Conservation (phyloP, 768 basidiomycete species). For the Lactifluus piperatus region DNA sequence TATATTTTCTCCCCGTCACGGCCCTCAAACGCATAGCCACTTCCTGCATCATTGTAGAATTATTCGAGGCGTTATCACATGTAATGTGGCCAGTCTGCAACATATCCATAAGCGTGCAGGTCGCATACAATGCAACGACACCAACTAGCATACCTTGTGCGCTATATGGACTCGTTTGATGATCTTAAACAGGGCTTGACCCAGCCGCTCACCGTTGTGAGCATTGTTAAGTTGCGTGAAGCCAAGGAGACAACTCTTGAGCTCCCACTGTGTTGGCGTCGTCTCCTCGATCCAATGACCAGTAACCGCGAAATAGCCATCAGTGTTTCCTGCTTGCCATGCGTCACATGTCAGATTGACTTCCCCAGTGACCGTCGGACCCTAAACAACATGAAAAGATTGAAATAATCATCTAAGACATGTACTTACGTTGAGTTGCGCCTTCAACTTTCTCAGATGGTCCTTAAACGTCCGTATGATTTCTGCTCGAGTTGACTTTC, state of each 20-base stretch:
- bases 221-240: slow-evolving; percentile 4
- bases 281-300: too few relatives aligned
- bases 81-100: background rate
- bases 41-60: background rate
- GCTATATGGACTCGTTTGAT: slow-evolving; percentile 23
- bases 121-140: background rate
- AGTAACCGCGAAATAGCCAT: too few relatives aligned
- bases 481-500: slow-evolving; percentile 22
- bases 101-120: background rate
- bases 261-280: background rate
- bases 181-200: slow-evolving; percentile 33
- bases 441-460: slow-evolving; percentile 3
- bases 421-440: slow-evolving; percentile 21
- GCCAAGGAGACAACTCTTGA: background rate
- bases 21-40: background rate
- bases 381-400: background rate
- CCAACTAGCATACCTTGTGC: slow-evolving; percentile 27
- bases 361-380: slow-evolving; percentile 14
- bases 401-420: background rate
- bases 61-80: background rate
- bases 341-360: background rate
- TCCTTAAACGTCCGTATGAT: slow-evolving; percentile 27
- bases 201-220: slow-evolving; percentile 21
- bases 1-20: too few relatives aligned
- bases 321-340: background rate